Percentiles rank a stretch among this genome's conserved stretches.
Conservation (phyloP, 345 rosid genomes). For the Rhizophora apiculata region DNA sequence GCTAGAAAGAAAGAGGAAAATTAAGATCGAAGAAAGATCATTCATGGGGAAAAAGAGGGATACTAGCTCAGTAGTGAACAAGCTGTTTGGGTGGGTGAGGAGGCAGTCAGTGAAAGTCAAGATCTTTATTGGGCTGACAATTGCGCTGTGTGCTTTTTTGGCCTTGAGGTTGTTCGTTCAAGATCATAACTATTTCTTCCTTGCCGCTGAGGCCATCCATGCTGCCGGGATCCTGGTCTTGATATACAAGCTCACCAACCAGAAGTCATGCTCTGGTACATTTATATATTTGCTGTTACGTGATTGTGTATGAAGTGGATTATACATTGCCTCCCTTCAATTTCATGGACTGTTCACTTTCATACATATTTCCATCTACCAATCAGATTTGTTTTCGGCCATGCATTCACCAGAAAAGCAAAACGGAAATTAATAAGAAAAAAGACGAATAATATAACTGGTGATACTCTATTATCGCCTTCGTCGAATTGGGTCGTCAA, state of each 20-base stretch:
- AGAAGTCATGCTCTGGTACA: slow-evolving; percentile 64
- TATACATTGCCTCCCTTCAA: too few species aligned
- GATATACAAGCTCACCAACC: slow-evolving; percentile 59
- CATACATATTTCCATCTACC: too few species aligned
- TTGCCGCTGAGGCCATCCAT: slow-evolving; percentile 63
- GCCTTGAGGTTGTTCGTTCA: slow-evolving; percentile 35
- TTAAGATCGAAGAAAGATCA: neutral
- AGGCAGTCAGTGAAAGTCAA: slow-evolving; percentile 54
- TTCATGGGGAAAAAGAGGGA: slow-evolving; percentile 55
- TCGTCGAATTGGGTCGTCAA: too few species aligned
- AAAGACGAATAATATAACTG: too few species aligned
- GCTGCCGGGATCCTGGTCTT: slow-evolving; percentile 58
- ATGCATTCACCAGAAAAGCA: too few species aligned
- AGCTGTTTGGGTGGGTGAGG: slow-evolving; percentile 40
- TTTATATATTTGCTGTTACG: too few species aligned
- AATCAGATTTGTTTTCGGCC: too few species aligned
- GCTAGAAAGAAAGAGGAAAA: neutral
- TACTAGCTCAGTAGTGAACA: slow-evolving; percentile 36
- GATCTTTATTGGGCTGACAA: slow-evolving; percentile 28
- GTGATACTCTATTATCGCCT: too few species aligned
- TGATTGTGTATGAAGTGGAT: too few species aligned
- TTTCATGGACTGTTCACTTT: too few species aligned
- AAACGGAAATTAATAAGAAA: too few species aligned
- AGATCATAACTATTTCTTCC: slow-evolving; percentile 44
- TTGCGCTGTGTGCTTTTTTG: slow-evolving; percentile 30